phyloP scores from a whole-genome alignment of 2,329 filamentous ascomycete species.

The Metarhizium sp. region DNA sequence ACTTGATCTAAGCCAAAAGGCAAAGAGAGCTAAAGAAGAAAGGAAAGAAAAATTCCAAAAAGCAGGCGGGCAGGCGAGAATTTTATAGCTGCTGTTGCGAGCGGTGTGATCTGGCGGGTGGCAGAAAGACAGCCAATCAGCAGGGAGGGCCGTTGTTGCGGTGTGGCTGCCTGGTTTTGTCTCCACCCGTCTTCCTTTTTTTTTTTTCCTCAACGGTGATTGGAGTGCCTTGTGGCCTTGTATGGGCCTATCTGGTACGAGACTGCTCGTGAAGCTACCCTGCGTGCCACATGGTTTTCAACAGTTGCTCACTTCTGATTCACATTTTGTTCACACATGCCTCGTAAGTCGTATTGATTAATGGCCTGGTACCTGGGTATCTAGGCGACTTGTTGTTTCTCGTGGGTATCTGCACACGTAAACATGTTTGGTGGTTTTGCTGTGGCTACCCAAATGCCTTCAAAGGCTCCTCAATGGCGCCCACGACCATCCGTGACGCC shows the following conservation, averaged over 20 bases:
- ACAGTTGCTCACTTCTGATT: no score
- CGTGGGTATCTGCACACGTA: neutral
- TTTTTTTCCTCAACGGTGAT: neutral
- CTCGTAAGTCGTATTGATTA: neutral
- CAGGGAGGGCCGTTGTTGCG: neutral
- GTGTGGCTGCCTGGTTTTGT: neutral
- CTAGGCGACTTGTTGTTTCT: neutral
- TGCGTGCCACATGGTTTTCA: no score
- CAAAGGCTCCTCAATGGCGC: neutral
- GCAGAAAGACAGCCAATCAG: conserved; percentile 6
- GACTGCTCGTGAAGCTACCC: no score
- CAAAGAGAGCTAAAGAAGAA: conserved; percentile 34
- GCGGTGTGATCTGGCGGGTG: conserved; percentile 6
- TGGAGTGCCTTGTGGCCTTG: neutral
- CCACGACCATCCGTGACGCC: conserved; percentile 3
- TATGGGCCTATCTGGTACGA: no score
- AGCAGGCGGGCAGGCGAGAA: conserved; percentile 1
- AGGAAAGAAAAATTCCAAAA: conserved; percentile 16
- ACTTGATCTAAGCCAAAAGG: conserved; percentile 79
- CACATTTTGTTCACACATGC: no score
- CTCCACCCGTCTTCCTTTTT: no score
- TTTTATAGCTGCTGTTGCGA: conserved; percentile 14
- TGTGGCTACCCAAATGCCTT: neutral
- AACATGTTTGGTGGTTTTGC: neutral
- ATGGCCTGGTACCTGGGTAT: neutral